Conservation (phyloP, 169 alveolate species). For the Cytauxzoon felis region DNA sequence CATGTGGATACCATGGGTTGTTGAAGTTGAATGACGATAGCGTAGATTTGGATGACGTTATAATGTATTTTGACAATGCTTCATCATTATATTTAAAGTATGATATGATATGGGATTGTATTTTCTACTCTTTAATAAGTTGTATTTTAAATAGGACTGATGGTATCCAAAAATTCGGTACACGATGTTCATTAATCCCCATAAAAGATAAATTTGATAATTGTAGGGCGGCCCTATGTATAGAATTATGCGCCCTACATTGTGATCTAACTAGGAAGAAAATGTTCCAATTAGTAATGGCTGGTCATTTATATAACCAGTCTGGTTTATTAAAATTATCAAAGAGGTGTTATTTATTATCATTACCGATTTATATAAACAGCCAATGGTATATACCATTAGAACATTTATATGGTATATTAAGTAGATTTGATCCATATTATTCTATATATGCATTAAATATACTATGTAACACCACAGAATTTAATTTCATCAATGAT, state of each 20-base stretch:
- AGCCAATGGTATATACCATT: constrained; percentile 43
- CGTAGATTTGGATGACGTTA: constrained; percentile 7
- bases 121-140: constrained; percentile 12
- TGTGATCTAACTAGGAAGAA: constrained; percentile 9
- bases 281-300: constrained; percentile 54
- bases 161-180: constrained; percentile 23
- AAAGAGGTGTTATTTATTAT: constrained; percentile 35
- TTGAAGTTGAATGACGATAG: not conserved
- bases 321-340: constrained; percentile 44
- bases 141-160: constrained; percentile 17
- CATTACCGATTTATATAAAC: constrained; percentile 30
- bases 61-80: constrained; percentile 44
- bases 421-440: constrained; percentile 24
- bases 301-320: constrained; percentile 44
- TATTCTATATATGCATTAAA: constrained; percentile 43
- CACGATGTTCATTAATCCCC: constrained; percentile 32
- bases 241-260: constrained; percentile 35
- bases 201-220: constrained; percentile 23
- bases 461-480: constrained; percentile 21
- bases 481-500: constrained; percentile 10
- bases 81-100: constrained; percentile 1
- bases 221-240: constrained; percentile 52
- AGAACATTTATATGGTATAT: constrained; percentile 40
- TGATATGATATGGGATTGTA: constrained; percentile 27
- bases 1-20: constrained; percentile 18